Conservation (phyloP, 768 basidiomycete genomes). For the Trametes coccinea region DNA sequence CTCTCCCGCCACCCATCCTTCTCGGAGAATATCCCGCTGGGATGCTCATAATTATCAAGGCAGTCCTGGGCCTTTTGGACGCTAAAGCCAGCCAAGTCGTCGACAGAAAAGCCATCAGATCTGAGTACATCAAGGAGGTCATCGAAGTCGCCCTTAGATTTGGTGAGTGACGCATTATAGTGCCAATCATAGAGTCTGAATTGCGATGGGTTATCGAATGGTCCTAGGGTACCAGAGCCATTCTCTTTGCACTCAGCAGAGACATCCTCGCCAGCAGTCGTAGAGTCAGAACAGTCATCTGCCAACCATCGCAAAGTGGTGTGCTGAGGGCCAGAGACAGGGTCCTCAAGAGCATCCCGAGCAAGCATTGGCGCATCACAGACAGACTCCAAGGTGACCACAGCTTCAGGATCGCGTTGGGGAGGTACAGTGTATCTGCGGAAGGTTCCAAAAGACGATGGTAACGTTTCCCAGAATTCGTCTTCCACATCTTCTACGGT, state of each 20-base stretch:
- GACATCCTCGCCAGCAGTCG: neutral
- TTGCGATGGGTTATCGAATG: constrained; percentile 19
- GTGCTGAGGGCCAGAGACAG: neutral
- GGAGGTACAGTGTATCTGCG: neutral
- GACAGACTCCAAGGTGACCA: neutral
- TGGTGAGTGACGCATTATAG: constrained; percentile 27
- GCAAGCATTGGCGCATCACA: neutral
- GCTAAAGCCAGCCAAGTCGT: neutral
- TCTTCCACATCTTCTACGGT: neutral
- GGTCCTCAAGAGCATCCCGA: too few relatives aligned
- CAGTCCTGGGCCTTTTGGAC: neutral
- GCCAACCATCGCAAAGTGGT: neutral
- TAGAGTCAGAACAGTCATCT: neutral
- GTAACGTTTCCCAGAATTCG: neutral
- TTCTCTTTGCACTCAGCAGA: neutral
- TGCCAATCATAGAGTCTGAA: constrained; percentile 34
- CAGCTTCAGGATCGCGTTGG: neutral
- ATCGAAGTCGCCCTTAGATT: constrained; percentile 32
- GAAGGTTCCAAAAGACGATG: neutral
- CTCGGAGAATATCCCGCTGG: constrained; percentile 2
- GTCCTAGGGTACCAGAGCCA: neutral
- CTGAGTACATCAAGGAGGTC: constrained; percentile 21
- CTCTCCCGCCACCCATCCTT: constrained; percentile 21
- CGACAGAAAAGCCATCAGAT: neutral
- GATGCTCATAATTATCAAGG: constrained; percentile 8